A percentile compares a stretch with the other conserved stretches of the same genome.
phyloP scores from a whole-genome alignment of 2,329 filamentous ascomycete species.

The Stachybotrys echinatus region DNA sequence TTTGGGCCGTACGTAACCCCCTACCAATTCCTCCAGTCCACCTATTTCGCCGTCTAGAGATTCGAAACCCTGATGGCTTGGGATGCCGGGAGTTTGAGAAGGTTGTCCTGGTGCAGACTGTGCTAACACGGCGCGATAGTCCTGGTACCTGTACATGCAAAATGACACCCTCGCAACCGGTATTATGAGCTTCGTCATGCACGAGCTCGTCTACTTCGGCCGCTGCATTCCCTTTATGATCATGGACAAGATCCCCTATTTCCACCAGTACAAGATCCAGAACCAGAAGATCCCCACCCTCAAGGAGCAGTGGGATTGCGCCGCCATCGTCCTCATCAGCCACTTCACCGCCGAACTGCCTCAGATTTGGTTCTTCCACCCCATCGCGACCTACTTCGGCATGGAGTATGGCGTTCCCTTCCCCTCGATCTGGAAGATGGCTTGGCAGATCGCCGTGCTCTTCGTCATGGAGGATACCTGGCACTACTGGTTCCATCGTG shows the following conservation, averaged over 20 bases:
- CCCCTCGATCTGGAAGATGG: slow-evolving; percentile 79
- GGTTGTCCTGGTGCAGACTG: not conserved
- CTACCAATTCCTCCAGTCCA: slow-evolving; percentile 4
- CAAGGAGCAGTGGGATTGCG: slow-evolving; percentile 92
- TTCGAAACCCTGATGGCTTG: too few species aligned
- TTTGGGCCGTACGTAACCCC: slow-evolving; percentile 77
- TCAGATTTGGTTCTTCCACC: slow-evolving; percentile 99
- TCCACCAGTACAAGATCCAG: slow-evolving; percentile 94
- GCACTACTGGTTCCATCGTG: slow-evolving; percentile 97
- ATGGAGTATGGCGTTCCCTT: slow-evolving; percentile 87
- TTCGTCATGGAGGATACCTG: slow-evolving; percentile 95
- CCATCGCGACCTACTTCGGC: slow-evolving; percentile 87
- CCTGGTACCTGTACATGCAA: slow-evolving; percentile 97
- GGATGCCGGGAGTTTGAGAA: too few species aligned
- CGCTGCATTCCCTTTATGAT: slow-evolving; percentile 87
- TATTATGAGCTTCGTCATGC: slow-evolving; percentile 95
- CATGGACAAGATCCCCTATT: slow-evolving; percentile 79
- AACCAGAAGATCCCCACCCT: slow-evolving; percentile 83
- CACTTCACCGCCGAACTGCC: slow-evolving; percentile 98
- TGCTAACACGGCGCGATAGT: slow-evolving; percentile 28
- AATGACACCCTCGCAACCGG: slow-evolving; percentile 96
- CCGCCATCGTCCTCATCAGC: slow-evolving; percentile 83
- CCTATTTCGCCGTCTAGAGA: too few species aligned
- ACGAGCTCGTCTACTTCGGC: slow-evolving; percentile 93
- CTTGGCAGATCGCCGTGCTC: slow-evolving; percentile 85